These are phyloP conservation scores for Epichloe glyceriae DNA, from an alignment of 2,329 filamentous ascomycete species.

Conservation along the genomic window DNA sequence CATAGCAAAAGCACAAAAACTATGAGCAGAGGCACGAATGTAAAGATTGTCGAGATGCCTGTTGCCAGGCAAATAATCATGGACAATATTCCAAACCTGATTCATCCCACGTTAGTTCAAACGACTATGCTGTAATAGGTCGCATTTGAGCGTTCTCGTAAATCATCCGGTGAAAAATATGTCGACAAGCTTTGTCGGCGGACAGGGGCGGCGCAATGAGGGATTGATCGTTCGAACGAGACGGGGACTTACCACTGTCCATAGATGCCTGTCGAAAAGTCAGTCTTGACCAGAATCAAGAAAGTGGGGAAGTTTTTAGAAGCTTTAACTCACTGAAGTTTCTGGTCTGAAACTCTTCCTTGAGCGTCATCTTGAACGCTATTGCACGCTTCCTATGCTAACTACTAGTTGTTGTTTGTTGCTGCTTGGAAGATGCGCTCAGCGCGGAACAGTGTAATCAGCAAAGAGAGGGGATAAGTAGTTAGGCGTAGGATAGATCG, in stretches of 20 bases:
- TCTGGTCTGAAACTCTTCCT: slow-evolving; percentile 58
- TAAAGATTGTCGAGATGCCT: slow-evolving; percentile 56
- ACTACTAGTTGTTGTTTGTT: neutral
- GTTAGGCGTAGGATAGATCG: neutral
- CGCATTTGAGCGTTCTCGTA: neutral
- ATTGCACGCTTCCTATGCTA: slow-evolving; percentile 2
- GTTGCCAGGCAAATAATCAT: slow-evolving; percentile 60
- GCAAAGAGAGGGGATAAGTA: neutral
- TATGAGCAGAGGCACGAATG: slow-evolving; percentile 33
- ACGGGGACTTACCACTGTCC: slow-evolving; percentile 53
- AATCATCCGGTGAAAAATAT: neutral
- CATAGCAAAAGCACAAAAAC: slow-evolving; percentile 39
- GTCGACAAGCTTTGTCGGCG: neutral
- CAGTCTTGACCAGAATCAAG: neutral
- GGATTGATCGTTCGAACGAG: neutral
- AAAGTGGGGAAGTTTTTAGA: slow-evolving; percentile 4
- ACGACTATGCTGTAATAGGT: neutral
- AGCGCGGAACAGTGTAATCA: neutral
- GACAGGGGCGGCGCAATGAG: neutral
- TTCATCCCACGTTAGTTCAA: neutral
- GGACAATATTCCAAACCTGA: slow-evolving; percentile 55
- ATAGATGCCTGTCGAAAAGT: slow-evolving; percentile 47
- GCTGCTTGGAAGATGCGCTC: neutral
- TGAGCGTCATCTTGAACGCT: slow-evolving; percentile 49
- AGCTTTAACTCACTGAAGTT: slow-evolving; percentile 52